phyloP scores from a whole-genome alignment of 129 eudicot genomes.

The Kitagawia praeruptora region DNA sequence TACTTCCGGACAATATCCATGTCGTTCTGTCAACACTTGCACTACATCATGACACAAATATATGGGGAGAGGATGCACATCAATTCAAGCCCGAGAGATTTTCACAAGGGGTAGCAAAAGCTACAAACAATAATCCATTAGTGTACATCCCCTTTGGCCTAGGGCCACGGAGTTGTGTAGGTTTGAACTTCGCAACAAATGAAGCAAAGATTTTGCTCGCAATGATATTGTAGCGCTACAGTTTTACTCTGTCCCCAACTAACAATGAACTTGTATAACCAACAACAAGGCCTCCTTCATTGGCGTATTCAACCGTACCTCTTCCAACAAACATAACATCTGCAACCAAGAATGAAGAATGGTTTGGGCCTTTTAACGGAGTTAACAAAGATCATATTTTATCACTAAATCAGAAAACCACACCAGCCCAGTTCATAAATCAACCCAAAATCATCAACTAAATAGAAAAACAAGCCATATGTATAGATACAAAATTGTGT shows the following conservation, averaged over 20 bases:
- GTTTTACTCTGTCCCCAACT: slow-evolving; percentile 13
- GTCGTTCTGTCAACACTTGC: slow-evolving; percentile 19
- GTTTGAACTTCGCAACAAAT: slow-evolving; percentile 12
- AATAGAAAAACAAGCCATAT: too few relatives aligned
- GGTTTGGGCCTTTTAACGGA: too few relatives aligned
- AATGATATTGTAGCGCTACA: slow-evolving; percentile 16
- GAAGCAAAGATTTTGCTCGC: slow-evolving; percentile 10
- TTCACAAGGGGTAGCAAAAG: slow-evolving; percentile 29
- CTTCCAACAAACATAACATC: too few relatives aligned
- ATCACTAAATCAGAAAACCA: too few relatives aligned
- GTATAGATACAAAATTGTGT: too few relatives aligned
- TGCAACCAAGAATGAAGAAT: too few relatives aligned
- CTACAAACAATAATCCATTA: slow-evolving; percentile 26
- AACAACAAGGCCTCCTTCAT: too few relatives aligned
- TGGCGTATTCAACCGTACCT: too few relatives aligned
- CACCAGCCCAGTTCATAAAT: too few relatives aligned
- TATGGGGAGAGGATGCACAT: slow-evolving; percentile 36
- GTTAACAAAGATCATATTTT: too few relatives aligned
- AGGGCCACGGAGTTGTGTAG: slow-evolving; percentile 9
- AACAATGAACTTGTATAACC: too few relatives aligned
- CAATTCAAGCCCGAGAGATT: slow-evolving; percentile 36
- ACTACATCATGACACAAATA: slow-evolving; percentile 22
- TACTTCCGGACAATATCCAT: slow-evolving; percentile 3
- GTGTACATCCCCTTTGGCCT: slow-evolving; percentile 25
- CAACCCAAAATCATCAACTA: too few relatives aligned